Conservation (phyloP, 192 early-diverging fungal species). For the Backusella parvicylindrica region DNA sequence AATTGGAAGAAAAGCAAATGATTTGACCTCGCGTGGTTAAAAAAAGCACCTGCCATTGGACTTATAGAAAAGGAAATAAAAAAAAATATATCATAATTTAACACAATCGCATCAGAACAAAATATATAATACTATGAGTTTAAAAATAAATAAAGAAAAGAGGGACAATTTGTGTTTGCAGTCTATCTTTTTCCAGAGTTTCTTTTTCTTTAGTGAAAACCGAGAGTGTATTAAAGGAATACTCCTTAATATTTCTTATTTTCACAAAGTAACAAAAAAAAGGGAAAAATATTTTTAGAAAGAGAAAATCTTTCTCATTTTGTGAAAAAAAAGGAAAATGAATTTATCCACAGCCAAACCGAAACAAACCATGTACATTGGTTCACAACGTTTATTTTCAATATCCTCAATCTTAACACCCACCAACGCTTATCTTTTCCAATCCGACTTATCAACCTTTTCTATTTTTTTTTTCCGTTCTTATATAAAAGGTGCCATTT, state of each 20-base stretch:
- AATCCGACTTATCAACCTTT: not conserved
- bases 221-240: not conserved
- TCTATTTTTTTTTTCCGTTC: conserved; percentile 3
- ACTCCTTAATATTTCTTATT: not conserved
- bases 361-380: conserved; percentile 11
- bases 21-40: conserved; percentile 4
- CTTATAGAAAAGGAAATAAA: not conserved
- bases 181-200: not conserved
- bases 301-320: not conserved
- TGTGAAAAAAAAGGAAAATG: not conserved
- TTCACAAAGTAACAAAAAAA: not conserved
- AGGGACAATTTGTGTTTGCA: not conserved
- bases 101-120: not conserved
- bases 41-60: not conserved
- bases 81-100: not conserved
- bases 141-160: not conserved
- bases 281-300: not conserved
- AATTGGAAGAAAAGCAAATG: not conserved
- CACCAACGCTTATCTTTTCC: conserved; percentile 1
- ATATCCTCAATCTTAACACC: not conserved
- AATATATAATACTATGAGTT: not conserved
- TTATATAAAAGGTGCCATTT: not conserved
- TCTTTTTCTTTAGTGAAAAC: not conserved
- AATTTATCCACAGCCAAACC: conserved; percentile 6
- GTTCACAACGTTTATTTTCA: conserved; percentile 7